phyloP scores from a whole-genome alignment of 148 eudicot genomes.

The Diospyros lotus region DNA sequence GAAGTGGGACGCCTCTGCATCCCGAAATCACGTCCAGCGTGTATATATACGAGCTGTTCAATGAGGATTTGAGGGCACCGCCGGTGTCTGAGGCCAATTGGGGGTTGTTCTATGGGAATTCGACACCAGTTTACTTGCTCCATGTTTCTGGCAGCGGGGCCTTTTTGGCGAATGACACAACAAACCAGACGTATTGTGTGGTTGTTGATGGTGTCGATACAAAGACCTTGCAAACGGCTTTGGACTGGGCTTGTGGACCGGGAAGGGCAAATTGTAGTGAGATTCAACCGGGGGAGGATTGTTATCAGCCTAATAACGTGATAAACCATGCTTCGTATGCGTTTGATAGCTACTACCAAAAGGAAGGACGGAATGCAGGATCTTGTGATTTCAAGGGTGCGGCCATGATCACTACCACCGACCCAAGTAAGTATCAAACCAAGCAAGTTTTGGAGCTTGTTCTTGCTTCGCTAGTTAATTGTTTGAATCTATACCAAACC shows the following conservation, averaged over 20 bases:
- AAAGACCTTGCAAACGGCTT: conserved; percentile 66
- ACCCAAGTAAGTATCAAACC: conserved; percentile 62
- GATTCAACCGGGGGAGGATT: conserved; percentile 80
- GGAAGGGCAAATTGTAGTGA: conserved; percentile 89
- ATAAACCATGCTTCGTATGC: conserved; percentile 82
- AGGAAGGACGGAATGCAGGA: conserved; percentile 47
- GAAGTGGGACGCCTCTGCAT: conserved; percentile 68
- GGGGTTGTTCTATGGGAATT: conserved; percentile 83
- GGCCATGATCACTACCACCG: conserved; percentile 77
- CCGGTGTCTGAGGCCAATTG: conserved; percentile 91
- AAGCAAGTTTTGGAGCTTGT: too few relatives aligned
- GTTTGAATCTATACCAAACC: too few relatives aligned
- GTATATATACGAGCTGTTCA: conserved; percentile 82
- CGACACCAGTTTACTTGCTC: conserved; percentile 66
- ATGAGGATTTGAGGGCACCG: conserved; percentile 85
- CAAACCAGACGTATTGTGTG: conserved; percentile 78
- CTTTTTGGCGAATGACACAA: conserved; percentile 84
- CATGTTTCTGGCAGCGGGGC: conserved; percentile 78
- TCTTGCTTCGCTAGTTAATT: too few relatives aligned
- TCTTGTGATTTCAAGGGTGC: conserved; percentile 95
- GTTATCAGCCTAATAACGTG: conserved; percentile 81
- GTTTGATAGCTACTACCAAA: conserved; percentile 90
- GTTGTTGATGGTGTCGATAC: conserved; percentile 62
- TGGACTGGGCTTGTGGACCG: conserved; percentile 99
- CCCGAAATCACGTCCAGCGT: conserved; percentile 73